A percentile compares a stretch with the other conserved stretches of the same genome.
Conservation (phyloP, 495 filamentous ascomycete species). For the Paragyromitra xinjiangensis region DNA sequence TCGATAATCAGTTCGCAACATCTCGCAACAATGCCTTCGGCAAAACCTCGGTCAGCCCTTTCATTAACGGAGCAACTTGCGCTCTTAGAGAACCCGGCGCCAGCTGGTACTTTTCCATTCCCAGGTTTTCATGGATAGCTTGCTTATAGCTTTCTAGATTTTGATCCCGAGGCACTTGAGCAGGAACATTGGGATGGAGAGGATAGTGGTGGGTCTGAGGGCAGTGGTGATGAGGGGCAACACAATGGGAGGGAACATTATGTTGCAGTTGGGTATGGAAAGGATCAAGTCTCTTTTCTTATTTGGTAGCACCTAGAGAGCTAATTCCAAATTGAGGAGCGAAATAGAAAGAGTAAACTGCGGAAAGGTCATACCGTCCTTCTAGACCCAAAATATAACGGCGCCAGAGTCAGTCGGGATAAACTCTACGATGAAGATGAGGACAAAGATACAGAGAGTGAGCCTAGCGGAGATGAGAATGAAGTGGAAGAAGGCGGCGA, state of each 20-base stretch:
- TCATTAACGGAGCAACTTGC: conserved; percentile 73
- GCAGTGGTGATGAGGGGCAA: conserved; percentile 46
- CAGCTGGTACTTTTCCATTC: conserved; percentile 64
- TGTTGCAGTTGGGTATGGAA: conserved; percentile 73
- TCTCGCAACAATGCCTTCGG: conserved; percentile 45
- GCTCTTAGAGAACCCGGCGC: conserved; percentile 70
- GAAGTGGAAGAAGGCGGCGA: conserved; percentile 33
- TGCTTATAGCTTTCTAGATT: conserved; percentile 67
- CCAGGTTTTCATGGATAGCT: neutral
- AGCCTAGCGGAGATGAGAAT: conserved; percentile 46
- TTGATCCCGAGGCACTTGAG: conserved; percentile 83
- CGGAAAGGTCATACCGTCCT: conserved; percentile 72
- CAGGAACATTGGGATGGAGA: conserved; percentile 58
- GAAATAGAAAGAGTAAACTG: conserved; percentile 79
- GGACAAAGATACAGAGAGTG: conserved; percentile 59
- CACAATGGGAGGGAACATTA: conserved; percentile 80
- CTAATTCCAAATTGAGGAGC: conserved; percentile 24
- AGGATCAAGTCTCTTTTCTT: conserved; percentile 8
- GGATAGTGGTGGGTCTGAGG: conserved; percentile 66
- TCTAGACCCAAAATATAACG: conserved; percentile 83
- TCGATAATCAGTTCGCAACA: conserved; percentile 2
- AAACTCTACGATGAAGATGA: conserved; percentile 65
- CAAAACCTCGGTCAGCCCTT: conserved; percentile 50
- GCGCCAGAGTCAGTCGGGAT: conserved; percentile 78
- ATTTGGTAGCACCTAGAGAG: neutral